Conservation (phyloP, 371 early-diverging fungal species). For the Funneliformis caledonium region DNA sequence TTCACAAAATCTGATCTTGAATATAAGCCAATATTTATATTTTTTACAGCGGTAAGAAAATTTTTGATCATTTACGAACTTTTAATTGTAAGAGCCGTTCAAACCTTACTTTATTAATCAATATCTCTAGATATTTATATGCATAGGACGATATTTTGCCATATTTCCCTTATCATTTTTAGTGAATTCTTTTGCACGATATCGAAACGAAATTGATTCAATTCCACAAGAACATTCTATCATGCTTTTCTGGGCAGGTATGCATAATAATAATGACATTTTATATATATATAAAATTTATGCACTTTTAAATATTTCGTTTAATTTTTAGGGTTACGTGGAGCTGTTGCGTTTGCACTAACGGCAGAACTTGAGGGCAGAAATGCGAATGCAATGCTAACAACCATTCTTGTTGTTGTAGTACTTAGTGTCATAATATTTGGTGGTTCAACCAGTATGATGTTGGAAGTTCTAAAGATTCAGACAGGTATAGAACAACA, state of each 20-base stretch:
- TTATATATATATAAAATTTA: not conserved
- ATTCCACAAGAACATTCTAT: slow-evolving; percentile 87
- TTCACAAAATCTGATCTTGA: slow-evolving; percentile 77
- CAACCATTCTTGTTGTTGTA: slow-evolving; percentile 89
- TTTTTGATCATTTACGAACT: not conserved
- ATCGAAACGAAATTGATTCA: slow-evolving; percentile 59
- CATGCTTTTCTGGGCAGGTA: slow-evolving; percentile 89
- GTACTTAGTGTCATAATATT: slow-evolving; percentile 87
- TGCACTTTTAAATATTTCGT: not conserved
- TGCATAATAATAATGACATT: not conserved
- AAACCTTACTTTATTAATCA: not conserved
- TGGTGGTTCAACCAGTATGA: slow-evolving; percentile 86
- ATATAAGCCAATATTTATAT: slow-evolving; percentile 74
- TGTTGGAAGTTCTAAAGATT: slow-evolving; percentile 77
- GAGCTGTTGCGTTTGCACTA: slow-evolving; percentile 95
- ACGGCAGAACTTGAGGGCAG: slow-evolving; percentile 80
- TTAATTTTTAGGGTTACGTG: slow-evolving; percentile 72
- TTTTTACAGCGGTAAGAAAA: slow-evolving; percentile 65
- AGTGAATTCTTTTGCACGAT: slow-evolving; percentile 72
- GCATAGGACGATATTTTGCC: slow-evolving; percentile 82
- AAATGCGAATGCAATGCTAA: slow-evolving; percentile 69
- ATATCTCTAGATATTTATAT: slow-evolving; percentile 58
- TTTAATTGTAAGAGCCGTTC: not conserved
- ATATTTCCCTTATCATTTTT: slow-evolving; percentile 81
- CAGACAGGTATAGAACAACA: slow-evolving; percentile 69